A percentile compares a stretch with the other conserved stretches of the same genome.
These are phyloP conservation scores for Eimeria maxima DNA, from an alignment of 169 alveolate species.

Conservation along the genomic window DNA sequence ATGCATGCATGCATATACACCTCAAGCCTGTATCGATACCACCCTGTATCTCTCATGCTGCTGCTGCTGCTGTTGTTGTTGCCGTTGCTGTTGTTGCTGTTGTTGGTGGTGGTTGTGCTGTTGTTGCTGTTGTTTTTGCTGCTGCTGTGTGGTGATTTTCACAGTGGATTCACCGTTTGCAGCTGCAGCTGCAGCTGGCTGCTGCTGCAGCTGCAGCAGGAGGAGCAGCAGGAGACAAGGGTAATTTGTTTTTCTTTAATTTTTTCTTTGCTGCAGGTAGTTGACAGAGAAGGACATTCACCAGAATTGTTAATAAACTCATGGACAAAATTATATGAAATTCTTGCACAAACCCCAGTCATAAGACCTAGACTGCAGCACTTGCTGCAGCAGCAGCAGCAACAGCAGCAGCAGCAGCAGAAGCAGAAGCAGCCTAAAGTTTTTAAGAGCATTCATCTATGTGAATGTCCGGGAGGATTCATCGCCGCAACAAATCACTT, in stretches of 20 bases:
- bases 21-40: not conserved
- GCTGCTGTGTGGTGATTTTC: too few species aligned
- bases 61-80: not conserved
- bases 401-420: conserved; percentile 53
- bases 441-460: conserved; percentile 85
- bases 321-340: conserved; percentile 84
- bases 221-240: not conserved
- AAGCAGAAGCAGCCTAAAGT: conserved; percentile 14
- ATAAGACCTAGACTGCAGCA: conserved; percentile 58
- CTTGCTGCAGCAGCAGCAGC: conserved; percentile 45
- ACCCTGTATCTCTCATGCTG: not conserved
- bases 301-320: conserved; percentile 85
- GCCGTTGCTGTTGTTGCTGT: not conserved
- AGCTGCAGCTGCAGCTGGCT: not conserved
- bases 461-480: conserved; percentile 91
- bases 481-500: conserved; percentile 88
- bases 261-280: conserved; percentile 15
- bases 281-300: conserved; percentile 33
- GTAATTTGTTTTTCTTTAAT: not conserved
- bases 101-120: too few species aligned
- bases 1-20: not conserved
- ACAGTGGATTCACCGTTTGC: not conserved
- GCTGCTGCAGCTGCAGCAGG: not conserved
- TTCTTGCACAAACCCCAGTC: conserved; percentile 65
- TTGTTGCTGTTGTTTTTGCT: too few species aligned